Conservation (phyloP, 2,329 filamentous ascomycete species). For the Pseudonectria buxi region DNA sequence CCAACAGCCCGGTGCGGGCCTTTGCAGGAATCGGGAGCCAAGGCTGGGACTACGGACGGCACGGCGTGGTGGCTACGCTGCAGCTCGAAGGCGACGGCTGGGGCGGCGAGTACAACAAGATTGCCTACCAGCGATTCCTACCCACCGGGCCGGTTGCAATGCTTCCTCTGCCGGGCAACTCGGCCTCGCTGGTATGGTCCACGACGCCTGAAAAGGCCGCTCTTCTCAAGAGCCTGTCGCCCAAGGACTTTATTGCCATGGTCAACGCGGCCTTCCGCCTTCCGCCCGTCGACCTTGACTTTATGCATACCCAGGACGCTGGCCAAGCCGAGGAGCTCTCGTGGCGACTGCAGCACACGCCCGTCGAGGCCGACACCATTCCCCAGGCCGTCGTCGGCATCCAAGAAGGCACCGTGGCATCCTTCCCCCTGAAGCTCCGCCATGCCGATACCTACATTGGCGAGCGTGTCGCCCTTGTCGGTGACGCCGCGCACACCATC, state of each 20-base stretch:
- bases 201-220: slow-evolving; percentile 77
- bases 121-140: slow-evolving; percentile 91
- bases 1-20: slow-evolving; percentile 84
- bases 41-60: slow-evolving; percentile 89
- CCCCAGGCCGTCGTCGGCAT: slow-evolving; percentile 64
- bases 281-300: slow-evolving; percentile 69
- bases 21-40: slow-evolving; percentile 81
- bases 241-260: slow-evolving; percentile 71
- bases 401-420: slow-evolving; percentile 74
- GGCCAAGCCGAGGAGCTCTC: slow-evolving; percentile 66
- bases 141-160: slow-evolving; percentile 88
- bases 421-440: slow-evolving; percentile 83
- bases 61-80: slow-evolving; percentile 87
- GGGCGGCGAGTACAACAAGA: slow-evolving; percentile 52
- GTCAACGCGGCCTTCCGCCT: slow-evolving; percentile 93
- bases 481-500: slow-evolving; percentile 90
- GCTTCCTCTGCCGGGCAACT: slow-evolving; percentile 77
- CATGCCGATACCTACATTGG: slow-evolving; percentile 92
- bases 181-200: slow-evolving; percentile 88
- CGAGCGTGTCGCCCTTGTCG: slow-evolving; percentile 84
- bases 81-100: slow-evolving; percentile 58
- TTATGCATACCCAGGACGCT: slow-evolving; percentile 60
- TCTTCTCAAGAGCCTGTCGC: slow-evolving; percentile 66
- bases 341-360: slow-evolving; percentile 76
- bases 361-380: slow-evolving; percentile 43